These are phyloP conservation scores for Waitea zeae DNA, from an alignment of 1,284 basidiomycete genomes.

Conservation along the genomic window DNA sequence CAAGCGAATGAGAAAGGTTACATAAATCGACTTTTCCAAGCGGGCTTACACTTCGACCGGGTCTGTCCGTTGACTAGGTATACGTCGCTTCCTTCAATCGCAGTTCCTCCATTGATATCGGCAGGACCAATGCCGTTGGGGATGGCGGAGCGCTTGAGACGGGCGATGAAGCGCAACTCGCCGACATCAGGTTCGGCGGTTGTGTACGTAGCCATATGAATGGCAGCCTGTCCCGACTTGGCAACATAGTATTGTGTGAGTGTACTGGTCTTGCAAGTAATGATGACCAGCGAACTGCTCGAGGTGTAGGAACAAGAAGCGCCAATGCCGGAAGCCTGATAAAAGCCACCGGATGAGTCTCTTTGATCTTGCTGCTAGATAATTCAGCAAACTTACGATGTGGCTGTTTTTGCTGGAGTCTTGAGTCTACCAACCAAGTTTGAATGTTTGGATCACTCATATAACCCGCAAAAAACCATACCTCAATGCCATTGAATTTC, in stretches of 20 bases:
- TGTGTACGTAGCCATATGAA: slow-evolving; percentile 8
- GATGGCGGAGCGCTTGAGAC: slow-evolving; percentile 21
- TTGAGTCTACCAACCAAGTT: slow-evolving; percentile 11
- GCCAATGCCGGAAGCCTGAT: too few species aligned
- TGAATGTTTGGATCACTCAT: not conserved
- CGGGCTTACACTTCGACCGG: slow-evolving; percentile 20
- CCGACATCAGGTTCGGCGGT: slow-evolving; percentile 26
- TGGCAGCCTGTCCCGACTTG: not conserved
- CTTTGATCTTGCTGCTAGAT: too few species aligned
- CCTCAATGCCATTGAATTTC: slow-evolving; percentile 23
- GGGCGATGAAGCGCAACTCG: slow-evolving; percentile 29
- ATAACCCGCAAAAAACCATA: slow-evolving; percentile 6
- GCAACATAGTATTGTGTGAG: not conserved
- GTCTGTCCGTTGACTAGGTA: slow-evolving; percentile 25
- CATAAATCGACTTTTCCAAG: not conserved
- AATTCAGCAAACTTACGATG: slow-evolving; percentile 11
- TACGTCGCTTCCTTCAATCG: slow-evolving; percentile 28
- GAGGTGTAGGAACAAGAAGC: not conserved
- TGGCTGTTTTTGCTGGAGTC: slow-evolving; percentile 26
- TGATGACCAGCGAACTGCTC: too few species aligned
- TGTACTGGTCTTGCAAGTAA: not conserved
- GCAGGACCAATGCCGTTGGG: slow-evolving; percentile 20
- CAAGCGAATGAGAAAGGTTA: not conserved
- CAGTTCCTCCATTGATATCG: slow-evolving; percentile 20
- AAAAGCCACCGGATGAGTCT: too few species aligned